Evolutionary conservation across 176 grass and related monocot genomes (phyloP).

Genomic region (Zoysia japonica): DNA sequence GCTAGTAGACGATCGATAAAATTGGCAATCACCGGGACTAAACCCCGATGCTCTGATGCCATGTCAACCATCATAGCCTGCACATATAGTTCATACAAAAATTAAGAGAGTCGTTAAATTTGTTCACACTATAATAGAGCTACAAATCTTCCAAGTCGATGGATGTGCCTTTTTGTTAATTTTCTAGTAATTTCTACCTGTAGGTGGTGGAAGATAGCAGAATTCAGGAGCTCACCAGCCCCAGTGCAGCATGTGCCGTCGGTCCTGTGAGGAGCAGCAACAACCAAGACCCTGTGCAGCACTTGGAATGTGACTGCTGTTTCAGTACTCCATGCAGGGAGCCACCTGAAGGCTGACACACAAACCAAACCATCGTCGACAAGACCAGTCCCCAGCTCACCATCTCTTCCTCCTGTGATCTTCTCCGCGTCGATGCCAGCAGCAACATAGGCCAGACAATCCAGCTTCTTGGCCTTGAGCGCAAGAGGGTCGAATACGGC

Average conservation of each 20-base stretch:
- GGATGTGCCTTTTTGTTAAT: slow-evolving; percentile 26
- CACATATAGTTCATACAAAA: slow-evolving; percentile 35
- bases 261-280: slow-evolving; percentile 54
- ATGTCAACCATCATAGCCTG: slow-evolving; percentile 74
- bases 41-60: slow-evolving; percentile 55
- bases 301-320: slow-evolving; percentile 69
- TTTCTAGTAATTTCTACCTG: slow-evolving; percentile 63
- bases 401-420: slow-evolving; percentile 16
- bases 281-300: slow-evolving; percentile 63
- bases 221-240: slow-evolving; percentile 64
- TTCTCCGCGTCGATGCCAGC: slow-evolving; percentile 31
- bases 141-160: slow-evolving; percentile 5
- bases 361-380: slow-evolving; percentile 73
- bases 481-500: slow-evolving; percentile 72
- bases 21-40: slow-evolving; percentile 74
- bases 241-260: slow-evolving; percentile 36
- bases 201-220: slow-evolving; percentile 73
- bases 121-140: neutral
- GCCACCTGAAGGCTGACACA: slow-evolving; percentile 73
- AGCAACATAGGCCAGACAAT: slow-evolving; percentile 59
- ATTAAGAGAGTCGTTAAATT: neutral
- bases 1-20: slow-evolving; percentile 68
- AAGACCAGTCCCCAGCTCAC: slow-evolving; percentile 27
- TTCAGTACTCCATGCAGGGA: slow-evolving; percentile 82
- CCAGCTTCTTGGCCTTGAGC: slow-evolving; percentile 87